Conservation (phyloP, 192 early-diverging fungal species). For the Gigaspora rosea region DNA sequence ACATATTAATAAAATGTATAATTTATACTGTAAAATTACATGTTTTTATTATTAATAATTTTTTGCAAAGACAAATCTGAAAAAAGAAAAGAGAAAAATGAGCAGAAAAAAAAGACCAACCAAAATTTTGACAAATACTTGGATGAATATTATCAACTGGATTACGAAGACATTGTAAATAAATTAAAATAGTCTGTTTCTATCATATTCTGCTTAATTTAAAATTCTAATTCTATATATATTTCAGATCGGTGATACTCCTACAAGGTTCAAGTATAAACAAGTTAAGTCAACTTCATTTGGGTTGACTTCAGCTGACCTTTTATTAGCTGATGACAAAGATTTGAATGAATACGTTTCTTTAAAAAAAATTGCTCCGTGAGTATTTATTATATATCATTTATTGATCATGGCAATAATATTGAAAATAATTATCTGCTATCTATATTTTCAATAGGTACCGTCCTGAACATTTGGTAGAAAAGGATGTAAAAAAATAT, state of each 20-base stretch:
- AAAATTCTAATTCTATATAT: constrained; percentile 30
- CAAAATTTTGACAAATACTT: constrained; percentile 69
- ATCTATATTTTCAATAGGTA: constrained; percentile 8
- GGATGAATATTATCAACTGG: constrained; percentile 90
- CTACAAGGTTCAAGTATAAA: constrained; percentile 92
- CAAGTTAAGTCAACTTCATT: constrained; percentile 75
- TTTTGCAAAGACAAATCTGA: neutral
- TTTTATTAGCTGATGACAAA: constrained; percentile 85
- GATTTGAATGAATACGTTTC: constrained; percentile 85
- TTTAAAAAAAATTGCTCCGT: constrained; percentile 87
- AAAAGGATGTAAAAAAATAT: constrained; percentile 48
- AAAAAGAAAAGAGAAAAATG: constrained; percentile 36
- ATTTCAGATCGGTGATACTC: constrained; percentile 66
- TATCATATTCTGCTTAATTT: constrained; percentile 6
- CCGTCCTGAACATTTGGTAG: constrained; percentile 35
- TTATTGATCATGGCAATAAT: neutral
- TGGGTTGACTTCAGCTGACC: constrained; percentile 82
- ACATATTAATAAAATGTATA: no score
- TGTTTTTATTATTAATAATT: neutral
- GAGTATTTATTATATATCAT: constrained; percentile 37
- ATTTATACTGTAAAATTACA: neutral
- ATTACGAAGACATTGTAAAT: constrained; percentile 87
- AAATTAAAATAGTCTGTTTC: neutral
- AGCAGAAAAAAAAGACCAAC: constrained; percentile 39
- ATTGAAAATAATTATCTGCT: neutral